Evolutionary conservation across 805 yeast species (phyloP), one percentile per base, ranked within the genome.

Genomic region (Cyberlindnera lachancei): DNA sequence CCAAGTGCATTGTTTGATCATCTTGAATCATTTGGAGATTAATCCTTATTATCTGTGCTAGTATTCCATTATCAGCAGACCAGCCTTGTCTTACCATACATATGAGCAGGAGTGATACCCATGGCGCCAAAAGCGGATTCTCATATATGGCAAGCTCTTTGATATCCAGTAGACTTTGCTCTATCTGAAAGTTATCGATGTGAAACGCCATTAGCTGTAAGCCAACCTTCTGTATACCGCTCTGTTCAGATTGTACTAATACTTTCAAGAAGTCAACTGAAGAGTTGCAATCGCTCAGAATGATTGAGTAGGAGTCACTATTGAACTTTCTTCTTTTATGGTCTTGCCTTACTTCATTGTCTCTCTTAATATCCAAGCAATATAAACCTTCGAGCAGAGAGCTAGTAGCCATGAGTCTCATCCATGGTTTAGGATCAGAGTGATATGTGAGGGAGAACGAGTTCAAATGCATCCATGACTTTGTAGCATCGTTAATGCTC

Each of bases 361-460:
- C 5, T 4, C 16, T 15, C 5, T 10, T 9, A 3, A 23, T 12
- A 4, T 18, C 25, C 28, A 19, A 8, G 21, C 21, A 8, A 10
- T 19, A 19, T 7, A 40, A 34, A 2, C 50, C 32, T 15, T 37
- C 36, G 13, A 45, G n/a, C 14, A 71, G 39, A 24, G 45, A 55
- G 1, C 55, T 34, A 7, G 64, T 18, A 0, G 71, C 73, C 7
- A 47, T 33, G 1, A 56, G 32, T 4, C 61, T 39, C 10, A 73
- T 46, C 79, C 79, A 74, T 0, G 61, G 50, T 5, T 43, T 41
- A 1, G 43, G 30, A 21, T 37, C 17, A 0, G 30, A 9, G 25
- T 33, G 15, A 16, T 38, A 11, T 15, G 35, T 10, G 11, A 41
- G 15, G 27, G 36, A 29, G 7, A 46, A 24, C 0, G 46, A 15